Percentiles rank a stretch among this genome's conserved stretches.
Evolutionary conservation across 305 asterid genomes (phyloP).

Genomic region (Plantago rigida): DNA sequence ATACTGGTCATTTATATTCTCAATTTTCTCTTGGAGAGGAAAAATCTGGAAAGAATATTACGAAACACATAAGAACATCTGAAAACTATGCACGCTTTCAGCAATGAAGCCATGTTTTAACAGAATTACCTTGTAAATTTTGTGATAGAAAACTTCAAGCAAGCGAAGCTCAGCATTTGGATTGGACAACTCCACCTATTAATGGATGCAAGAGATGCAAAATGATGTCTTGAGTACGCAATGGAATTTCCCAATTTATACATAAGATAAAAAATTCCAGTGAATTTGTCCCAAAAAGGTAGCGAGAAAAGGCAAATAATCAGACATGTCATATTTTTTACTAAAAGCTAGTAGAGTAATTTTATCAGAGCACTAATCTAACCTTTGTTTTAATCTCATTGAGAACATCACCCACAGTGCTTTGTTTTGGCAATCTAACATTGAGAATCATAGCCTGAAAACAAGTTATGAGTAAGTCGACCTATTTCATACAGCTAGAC

Average conservation of each 20-base stretch:
- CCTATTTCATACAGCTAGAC: constrained; percentile 11
- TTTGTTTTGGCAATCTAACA: constrained; percentile 80
- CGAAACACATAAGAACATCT: constrained; percentile 1
- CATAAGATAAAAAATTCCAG: background rate
- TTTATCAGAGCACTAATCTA: constrained; percentile 17
- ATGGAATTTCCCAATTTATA: background rate
- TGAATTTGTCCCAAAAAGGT: too few relatives aligned
- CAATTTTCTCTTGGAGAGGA: constrained; percentile 57
- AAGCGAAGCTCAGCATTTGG: constrained; percentile 90
- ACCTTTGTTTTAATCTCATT: constrained; percentile 90
- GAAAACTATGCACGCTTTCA: background rate
- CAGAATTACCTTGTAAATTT: constrained; percentile 80
- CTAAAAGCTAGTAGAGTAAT: too few relatives aligned
- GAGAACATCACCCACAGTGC: constrained; percentile 90
- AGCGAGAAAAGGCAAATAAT: too few relatives aligned
- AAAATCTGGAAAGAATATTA: constrained; percentile 45
- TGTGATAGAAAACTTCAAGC: constrained; percentile 96
- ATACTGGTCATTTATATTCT: constrained; percentile 63
- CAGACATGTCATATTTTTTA: too few relatives aligned
- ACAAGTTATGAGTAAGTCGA: constrained; percentile 7
- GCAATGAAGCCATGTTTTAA: constrained; percentile 11
- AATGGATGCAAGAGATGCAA: constrained; percentile 11
- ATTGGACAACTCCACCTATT: constrained; percentile 82
- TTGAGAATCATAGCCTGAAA: constrained; percentile 70
- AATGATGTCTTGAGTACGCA: constrained; percentile 15